Conservation (phyloP, 139 green algal genomes). For the Medakamo hakoo region DNA sequence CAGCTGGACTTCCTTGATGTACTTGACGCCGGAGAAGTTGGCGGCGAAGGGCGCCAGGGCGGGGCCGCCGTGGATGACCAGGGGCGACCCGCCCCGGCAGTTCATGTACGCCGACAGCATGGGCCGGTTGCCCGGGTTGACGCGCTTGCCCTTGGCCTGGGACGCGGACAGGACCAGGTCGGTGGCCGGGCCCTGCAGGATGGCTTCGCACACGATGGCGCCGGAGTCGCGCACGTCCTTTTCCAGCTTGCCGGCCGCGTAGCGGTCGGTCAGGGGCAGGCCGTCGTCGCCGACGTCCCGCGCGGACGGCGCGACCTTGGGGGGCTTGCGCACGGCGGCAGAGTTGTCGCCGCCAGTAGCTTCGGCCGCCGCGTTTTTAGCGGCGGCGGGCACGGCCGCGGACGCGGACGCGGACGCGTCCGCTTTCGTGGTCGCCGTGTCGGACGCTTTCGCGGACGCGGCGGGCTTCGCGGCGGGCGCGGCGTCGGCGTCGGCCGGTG, state of each 20-base stretch:
- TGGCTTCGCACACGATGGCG: not conserved
- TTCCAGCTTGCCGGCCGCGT: not conserved
- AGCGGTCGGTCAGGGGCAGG: not conserved
- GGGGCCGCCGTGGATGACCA: conserved; percentile 1
- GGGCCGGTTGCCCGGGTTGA: not conserved
- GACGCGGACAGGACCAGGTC: not conserved
- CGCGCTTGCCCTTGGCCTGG: not conserved
- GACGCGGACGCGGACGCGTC: not conserved
- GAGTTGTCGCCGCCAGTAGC: not conserved
- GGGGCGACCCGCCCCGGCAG: not conserved
- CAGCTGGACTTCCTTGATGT: conserved; percentile 2
- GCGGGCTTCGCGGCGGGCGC: not conserved
- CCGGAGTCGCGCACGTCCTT: not conserved
- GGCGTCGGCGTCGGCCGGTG: not conserved
- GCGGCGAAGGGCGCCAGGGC: not conserved
- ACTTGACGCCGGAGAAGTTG: conserved; percentile 3
- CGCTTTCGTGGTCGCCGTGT: not conserved
- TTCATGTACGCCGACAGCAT: not conserved
- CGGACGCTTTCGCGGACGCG: not conserved
- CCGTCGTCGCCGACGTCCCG: not conserved
- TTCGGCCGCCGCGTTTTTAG: not conserved
- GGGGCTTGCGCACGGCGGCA: not conserved
- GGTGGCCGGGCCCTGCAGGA: not conserved
- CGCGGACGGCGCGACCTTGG: no score
- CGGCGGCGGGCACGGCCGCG: no score